These are phyloP conservation scores for Hanseniaspora uvarum DNA, from an alignment of 1,139 yeast genomes.

Conservation along the genomic window DNA sequence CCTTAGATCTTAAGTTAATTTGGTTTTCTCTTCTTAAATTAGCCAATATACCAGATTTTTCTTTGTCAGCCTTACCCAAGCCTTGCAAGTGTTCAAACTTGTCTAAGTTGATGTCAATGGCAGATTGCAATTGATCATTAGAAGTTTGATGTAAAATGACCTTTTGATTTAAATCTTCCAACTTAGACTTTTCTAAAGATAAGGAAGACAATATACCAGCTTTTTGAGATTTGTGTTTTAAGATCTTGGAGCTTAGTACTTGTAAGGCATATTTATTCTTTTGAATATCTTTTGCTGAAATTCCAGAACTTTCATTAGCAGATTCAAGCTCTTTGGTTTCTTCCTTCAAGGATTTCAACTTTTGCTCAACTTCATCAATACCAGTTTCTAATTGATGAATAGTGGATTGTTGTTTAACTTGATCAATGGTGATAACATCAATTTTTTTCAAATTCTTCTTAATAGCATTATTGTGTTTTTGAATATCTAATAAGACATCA, in stretches of 20 bases:
- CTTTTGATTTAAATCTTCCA: constrained; percentile 11
- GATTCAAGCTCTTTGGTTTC: not conserved
- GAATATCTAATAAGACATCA: constrained; percentile 1
- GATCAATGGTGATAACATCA: constrained; percentile 24
- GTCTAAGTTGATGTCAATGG: constrained; percentile 13
- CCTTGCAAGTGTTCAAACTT: constrained; percentile 14
- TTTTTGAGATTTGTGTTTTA: constrained; percentile 21
- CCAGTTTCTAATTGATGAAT: constrained; percentile 11
- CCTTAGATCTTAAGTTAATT: constrained; percentile 14
- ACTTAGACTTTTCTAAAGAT: constrained; percentile 23
- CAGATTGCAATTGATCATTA: constrained; percentile 11
- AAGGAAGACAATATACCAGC: constrained; percentile 28
- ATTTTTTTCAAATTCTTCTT: constrained; percentile 24
- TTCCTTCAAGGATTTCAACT: constrained; percentile 16
- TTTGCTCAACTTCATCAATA: constrained; percentile 4
- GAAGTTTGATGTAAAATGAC: constrained; percentile 1
- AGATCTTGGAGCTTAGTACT: constrained; percentile 11
- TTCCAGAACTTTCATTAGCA: not conserved
- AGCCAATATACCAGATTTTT: constrained; percentile 3
- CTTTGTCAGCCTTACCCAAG: constrained; percentile 12
- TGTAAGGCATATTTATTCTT: constrained; percentile 16
- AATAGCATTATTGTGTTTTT: constrained; percentile 21
- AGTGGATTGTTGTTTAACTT: constrained; percentile 23
- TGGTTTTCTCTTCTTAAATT: constrained; percentile 16
- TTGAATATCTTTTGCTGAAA: constrained; percentile 7